Evolutionary conservation across 257 asterid species (phyloP), one percentile per base, ranked within the genome.

Genomic region (Solanum chilense): DNA sequence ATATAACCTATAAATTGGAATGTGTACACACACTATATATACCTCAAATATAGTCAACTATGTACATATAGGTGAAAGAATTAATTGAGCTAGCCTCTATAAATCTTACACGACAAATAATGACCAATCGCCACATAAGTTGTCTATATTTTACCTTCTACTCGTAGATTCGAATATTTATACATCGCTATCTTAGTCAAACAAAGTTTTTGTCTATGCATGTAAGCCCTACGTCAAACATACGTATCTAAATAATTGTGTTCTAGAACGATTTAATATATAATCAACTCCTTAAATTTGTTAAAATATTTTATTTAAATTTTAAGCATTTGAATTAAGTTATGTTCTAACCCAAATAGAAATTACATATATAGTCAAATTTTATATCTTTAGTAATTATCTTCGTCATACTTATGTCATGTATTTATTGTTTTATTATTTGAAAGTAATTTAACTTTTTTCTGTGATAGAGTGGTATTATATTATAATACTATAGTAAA

Each of bases 181-280:
- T 69, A 42, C 66, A 71, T 45, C 20, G 31, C 9, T 71, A 58
- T 25, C 18, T 23, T 69, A 78, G 92, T 89, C 92, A 91, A 86
- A 86, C 69, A 82, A 77, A n/a, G 62, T 47, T 87, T 47, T 85
- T 52, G 29, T 82, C 88, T 39, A 75, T 87, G 93, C 70, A 75
- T 87, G 94, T 90, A 90, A 90, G 44, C 64, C 75, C 1, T 31
- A 81, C 84, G 89, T 89, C 92, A 92, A 81, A 39, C 80, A 27
- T 45, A 89, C 90, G 90, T 91, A 18, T 80, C 44, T 29, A 6
- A 47, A 80, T n/a, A 16, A 47, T 80, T 16, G 66, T 11, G 42
- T 45, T 80, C 2, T 66, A 4, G 2, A 25, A 25, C 27, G 73
- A 20, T 12, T 62, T 62, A 62, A 62, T 62, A n/a, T 16, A 62